Conservation (phyloP, 2,329 filamentous ascomycete species). For the Alternaria novae-zelandiae region DNA sequence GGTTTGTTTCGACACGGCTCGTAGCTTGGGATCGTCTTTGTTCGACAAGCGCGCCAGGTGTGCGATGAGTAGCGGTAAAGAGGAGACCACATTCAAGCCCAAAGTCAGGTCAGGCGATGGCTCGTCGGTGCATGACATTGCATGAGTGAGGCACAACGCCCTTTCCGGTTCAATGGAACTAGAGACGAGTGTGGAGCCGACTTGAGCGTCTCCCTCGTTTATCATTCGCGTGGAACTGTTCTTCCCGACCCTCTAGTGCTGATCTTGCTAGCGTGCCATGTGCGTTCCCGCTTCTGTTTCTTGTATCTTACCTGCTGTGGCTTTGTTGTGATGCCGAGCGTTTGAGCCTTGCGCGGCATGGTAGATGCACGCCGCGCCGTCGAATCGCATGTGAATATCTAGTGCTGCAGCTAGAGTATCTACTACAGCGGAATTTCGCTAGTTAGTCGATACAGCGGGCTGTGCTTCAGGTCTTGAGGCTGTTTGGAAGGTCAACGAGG, state of each 20-base stretch:
- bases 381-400: background rate
- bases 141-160: slow-evolving; percentile 1
- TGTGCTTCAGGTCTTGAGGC: background rate
- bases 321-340: background rate
- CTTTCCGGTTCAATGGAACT: background rate
- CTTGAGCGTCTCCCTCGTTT: background rate
- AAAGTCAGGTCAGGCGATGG: slow-evolving; percentile 1
- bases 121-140: background rate
- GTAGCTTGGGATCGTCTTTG: background rate
- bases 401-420: background rate
- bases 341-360: background rate
- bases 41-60: background rate
- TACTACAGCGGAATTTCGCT: background rate
- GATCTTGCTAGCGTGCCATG: slow-evolving; percentile 14
- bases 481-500: slow-evolving; percentile 1
- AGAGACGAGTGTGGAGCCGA: background rate
- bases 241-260: slow-evolving; percentile 4
- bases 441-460: background rate
- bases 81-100: background rate
- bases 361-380: background rate
- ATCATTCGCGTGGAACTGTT: slow-evolving; percentile 12
- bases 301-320: background rate
- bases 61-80: background rate
- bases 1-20: background rate
- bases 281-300: slow-evolving; percentile 10